Evolutionary conservation across 768 basidiomycete genomes (phyloP), one percentile per base, ranked within the genome.

Genomic region (Lenzites betulinus): DNA sequence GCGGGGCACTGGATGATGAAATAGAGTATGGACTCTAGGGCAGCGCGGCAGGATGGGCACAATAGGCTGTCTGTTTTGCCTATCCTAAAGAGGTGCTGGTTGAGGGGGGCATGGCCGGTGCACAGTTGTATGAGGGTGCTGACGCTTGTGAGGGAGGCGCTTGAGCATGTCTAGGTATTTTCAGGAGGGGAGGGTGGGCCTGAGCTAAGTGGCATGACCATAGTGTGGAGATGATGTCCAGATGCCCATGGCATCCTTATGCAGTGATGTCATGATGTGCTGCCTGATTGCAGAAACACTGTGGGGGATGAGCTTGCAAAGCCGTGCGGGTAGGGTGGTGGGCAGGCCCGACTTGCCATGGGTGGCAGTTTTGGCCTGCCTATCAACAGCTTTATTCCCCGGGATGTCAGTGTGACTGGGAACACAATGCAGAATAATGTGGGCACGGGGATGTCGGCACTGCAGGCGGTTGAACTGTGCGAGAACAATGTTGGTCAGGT

Each of bases 61-160:
- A 43, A 7, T 1, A 56, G 55, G 4, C 54, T 33, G 22, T 51
- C 49, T 3, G 48, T 49, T n/a, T 39, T n/a, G 9, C 55, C 43
- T n/a, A 65, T 65, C 26, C 35, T 44, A 22, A 56, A 25, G 1
- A 65, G 68, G 64, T 74, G 66, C 6, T 63, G 42, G 47, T 72
- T 71, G 13, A 75, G 67, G 0, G 70, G 67, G 8, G 54, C 50
- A 44, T 76, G 74, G 2, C 71, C 67, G 0, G 72, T 72, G 6
- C 69, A 30, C 0, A 76, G 69, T 36, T 74, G 73, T 36, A 67
- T 61, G 12, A 73, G 54, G 0, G 67, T 12, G 11, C 58, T 49
- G 15, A 66, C 61, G 20, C 69, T 48, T 33, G 5, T 64, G 48
- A 0, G 66, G 66, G 7, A 70, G 41, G 18, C 18, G 8, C 15